These are phyloP conservation scores for Eimeria maxima DNA, from an alignment of 169 alveolate genomes.

Conservation along the genomic window DNA sequence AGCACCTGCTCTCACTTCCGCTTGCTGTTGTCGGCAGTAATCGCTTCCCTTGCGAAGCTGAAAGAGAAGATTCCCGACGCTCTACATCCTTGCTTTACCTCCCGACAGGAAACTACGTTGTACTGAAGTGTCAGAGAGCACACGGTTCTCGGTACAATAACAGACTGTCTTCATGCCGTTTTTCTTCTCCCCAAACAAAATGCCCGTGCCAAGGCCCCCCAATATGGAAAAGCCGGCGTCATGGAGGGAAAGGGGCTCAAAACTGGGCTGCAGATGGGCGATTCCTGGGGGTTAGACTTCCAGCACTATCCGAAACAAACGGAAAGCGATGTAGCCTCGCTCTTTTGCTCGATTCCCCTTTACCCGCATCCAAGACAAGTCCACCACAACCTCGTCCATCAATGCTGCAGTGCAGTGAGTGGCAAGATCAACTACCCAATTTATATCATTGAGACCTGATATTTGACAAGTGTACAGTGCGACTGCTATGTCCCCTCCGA, in stretches of 20 bases:
- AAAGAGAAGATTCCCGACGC: neutral
- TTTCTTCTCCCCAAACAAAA: neutral
- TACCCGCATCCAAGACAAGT: neutral
- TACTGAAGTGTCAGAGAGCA: neutral
- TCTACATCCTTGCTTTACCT: neutral
- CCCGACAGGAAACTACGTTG: neutral
- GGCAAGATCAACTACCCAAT: neutral
- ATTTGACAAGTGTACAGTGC: neutral
- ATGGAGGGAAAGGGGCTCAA: neutral
- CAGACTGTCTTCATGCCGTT: neutral
- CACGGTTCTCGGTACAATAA: neutral
- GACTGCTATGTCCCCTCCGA: neutral
- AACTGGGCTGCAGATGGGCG: neutral
- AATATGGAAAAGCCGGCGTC: neutral
- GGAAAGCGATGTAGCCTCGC: neutral
- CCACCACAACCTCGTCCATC: neutral
- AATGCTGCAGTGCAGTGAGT: neutral
- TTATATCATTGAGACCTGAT: neutral
- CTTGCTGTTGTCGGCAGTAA: neutral
- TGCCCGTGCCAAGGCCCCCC: neutral
- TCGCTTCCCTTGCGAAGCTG: neutral
- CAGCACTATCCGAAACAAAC: neutral
- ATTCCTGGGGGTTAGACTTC: neutral
- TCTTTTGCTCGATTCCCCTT: neutral
- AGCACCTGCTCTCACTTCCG: neutral